Base-by-base conservation (phyloP, 1,139 yeast species). In the Zhuliangozyma blackwelliae region DNA sequence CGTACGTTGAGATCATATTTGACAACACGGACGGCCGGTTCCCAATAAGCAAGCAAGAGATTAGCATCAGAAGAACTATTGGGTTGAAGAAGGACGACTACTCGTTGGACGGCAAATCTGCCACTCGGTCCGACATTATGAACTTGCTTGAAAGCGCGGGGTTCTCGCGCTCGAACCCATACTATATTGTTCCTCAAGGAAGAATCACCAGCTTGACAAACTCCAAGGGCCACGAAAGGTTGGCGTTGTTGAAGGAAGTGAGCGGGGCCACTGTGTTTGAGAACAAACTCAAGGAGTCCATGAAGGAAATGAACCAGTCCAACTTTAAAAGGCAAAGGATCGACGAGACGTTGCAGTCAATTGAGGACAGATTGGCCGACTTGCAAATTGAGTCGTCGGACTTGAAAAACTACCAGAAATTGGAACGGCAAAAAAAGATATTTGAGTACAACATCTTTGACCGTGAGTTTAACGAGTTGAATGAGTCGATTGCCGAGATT, bases 171-270 rank as follows among this genome's bases (percentile, higher is more conserved):
- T 81, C 90, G 3, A 90, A 89, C 47, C 97, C 97, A 0, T 92
- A 90, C 59, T 92, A 92, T 58, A 90, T 92, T 50, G 98, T 92
- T 3, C 98, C 98, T 1, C 99, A 92, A 59, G 99, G 99, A 11
- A 73, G 87, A 49, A 87, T 89, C 50, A 81, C 90, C 0, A 73
- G 84, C 1, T 68, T 92, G 42, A 92, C 98, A 0, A 89, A 89
- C 54, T 92, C 97, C 1, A 84, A 85, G 49, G 96, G 89, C 55
- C 56, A 75, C 3, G 97, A 90, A 53, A 72, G 97, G 42, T 67
- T 92, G 40, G 72, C 78, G 25, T 65, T 90, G 30, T 66, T 92
- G 46, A 89, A 92, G 50, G 96, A 89, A 54, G 96, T 90, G 25
- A 94, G 97, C 35, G 99, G 99, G 11, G 96, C 97, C 1, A 83